Evolutionary conservation across 805 yeast species (phyloP), one percentile per base, ranked within the genome.

Genomic region (Candida oleophila): DNA sequence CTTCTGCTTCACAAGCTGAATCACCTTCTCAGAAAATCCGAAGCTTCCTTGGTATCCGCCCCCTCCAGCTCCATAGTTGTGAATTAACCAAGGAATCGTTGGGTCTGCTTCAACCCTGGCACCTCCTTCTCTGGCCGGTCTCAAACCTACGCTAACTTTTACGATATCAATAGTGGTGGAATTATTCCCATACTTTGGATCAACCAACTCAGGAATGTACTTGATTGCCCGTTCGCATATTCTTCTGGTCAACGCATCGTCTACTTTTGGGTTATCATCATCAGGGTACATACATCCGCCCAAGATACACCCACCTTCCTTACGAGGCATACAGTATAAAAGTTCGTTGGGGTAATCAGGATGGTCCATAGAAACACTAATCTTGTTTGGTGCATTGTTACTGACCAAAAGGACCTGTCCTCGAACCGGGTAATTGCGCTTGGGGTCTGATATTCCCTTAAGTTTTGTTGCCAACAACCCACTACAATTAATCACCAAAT

Each of bases 31-130:
- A 28, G 87, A 81, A 60, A 81, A 73, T 1, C 89, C 91, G 49
- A 76, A 78, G 2, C 88, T 83, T 3, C 85, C 75, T 67, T 88
- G 95, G 62, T 80, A 86, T 0, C 94, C 94, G 20, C 87, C 80
- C 25, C 89, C 89, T 7, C 81, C 88, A 25, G 88, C 86, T 2
- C 89, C 89, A 59, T 83, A 84, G 55, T 78, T 79, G 60, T 84
- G 89, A 20, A 83, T 73, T 19, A 83, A 57, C 73, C 74, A 69
- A 1, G 38, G 41, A 15, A 50, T 43, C 7, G 49, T 38, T 1
- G 53, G 36, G 49, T 71, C 75, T 2, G 32, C 38, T 48, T 69
- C 75, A 12, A 69, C 59, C 18, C 76, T 51, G 2, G 60, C 60
- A 2, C 73, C 73, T 5, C 61, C 64, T 19, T 64, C 68, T 49